phyloP scores from a whole-genome alignment of 1,284 basidiomycete genomes.

The Fomitopsis pinicola region DNA sequence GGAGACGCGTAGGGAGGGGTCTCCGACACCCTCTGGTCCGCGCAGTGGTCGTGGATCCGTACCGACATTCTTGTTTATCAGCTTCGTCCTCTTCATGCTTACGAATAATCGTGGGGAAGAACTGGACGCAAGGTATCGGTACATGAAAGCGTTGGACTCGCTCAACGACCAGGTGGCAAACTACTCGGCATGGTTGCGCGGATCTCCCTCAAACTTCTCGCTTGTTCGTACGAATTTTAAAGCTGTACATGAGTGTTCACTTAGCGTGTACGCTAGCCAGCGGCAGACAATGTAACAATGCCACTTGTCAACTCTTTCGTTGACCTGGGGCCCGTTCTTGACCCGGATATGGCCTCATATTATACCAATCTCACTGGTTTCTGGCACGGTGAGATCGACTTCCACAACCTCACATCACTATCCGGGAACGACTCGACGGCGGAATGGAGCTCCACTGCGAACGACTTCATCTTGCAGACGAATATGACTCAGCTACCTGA shows the following conservation, averaged over 20 bases:
- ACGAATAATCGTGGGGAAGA: constrained; percentile 64
- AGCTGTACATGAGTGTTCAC: constrained; percentile 3
- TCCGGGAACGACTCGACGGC: constrained; percentile 13
- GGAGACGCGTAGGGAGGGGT: not conserved
- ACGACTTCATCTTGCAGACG: constrained; percentile 40
- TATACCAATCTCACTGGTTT: constrained; percentile 76
- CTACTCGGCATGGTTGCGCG: constrained; percentile 72
- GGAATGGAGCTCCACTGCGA: constrained; percentile 48
- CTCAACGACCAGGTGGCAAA: constrained; percentile 60
- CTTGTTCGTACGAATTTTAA: constrained; percentile 46
- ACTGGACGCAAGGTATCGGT: constrained; percentile 53
- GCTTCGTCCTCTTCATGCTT: constrained; percentile 71
- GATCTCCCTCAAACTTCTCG: constrained; percentile 59
- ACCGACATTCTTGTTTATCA: constrained; percentile 70
- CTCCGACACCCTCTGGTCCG: not conserved
- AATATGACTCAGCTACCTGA: constrained; percentile 41
- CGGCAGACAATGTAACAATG: constrained; percentile 38
- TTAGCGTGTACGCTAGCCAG: constrained; percentile 38
- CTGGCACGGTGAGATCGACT: constrained; percentile 55
- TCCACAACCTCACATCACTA: constrained; percentile 59
- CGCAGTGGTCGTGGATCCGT: constrained; percentile 44
- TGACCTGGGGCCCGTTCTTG: constrained; percentile 39
- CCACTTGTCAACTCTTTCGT: constrained; percentile 50
- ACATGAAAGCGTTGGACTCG: constrained; percentile 55
- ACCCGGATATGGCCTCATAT: constrained; percentile 51